Percentiles rank a stretch among this genome's conserved stretches.
phyloP scores from a whole-genome alignment of 1,284 basidiomycete genomes.

The Tausonia pullulans region DNA sequence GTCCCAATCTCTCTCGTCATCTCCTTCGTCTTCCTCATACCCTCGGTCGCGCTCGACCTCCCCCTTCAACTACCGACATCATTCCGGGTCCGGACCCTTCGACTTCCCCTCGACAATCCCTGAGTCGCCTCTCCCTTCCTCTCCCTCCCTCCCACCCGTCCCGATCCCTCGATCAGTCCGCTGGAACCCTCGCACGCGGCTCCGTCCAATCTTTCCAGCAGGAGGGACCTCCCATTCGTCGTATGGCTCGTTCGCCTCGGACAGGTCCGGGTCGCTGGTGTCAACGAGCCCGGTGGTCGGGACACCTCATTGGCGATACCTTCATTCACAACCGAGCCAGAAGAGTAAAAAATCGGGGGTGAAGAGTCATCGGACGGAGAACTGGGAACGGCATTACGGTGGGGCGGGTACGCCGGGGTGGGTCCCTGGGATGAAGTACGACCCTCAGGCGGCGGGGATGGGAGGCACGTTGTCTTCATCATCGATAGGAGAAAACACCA shows the following conservation, averaged over 20 bases:
- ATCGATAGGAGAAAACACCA: too few species aligned
- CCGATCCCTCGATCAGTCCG: not conserved
- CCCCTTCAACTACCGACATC: not conserved
- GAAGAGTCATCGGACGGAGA: not conserved
- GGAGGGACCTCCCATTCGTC: not conserved
- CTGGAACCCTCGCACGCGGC: conserved; percentile 5
- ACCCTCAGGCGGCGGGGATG: too few species aligned
- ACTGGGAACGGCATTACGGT: too few species aligned
- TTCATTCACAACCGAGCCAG: not conserved
- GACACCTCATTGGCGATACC: not conserved
- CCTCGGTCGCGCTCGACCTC: not conserved
- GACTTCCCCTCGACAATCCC: not conserved
- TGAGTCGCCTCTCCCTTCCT: not conserved
- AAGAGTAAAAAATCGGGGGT: not conserved
- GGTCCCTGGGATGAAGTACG: too few species aligned
- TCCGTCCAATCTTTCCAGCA: not conserved
- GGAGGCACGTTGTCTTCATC: too few species aligned
- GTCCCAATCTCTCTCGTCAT: not conserved
- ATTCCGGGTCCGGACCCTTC: not conserved
- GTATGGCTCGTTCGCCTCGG: not conserved
- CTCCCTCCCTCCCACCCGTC: not conserved
- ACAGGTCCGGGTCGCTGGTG: not conserved
- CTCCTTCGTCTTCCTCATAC: not conserved
- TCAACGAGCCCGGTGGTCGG: not conserved
- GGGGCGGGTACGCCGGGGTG: too few species aligned